Base-by-base conservation (phyloP, 371 early-diverging fungal species). In the Mucor circinelloides region DNA sequence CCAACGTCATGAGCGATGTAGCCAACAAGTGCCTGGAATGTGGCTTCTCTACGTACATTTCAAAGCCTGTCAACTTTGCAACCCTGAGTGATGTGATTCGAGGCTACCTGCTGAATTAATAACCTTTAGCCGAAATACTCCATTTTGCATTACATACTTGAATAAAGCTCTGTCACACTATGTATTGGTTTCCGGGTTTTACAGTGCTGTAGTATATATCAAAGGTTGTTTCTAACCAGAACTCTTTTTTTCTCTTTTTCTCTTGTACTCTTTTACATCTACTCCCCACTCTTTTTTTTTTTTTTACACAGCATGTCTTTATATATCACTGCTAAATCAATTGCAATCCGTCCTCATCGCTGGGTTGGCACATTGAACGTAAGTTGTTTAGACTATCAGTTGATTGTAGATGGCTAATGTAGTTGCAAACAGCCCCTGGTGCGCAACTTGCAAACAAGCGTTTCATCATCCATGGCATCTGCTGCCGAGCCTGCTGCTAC, bases 1-100 rank as follows among this genome's bases (percentile, higher is more conserved):
- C 89, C n/a, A 89, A 87, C 63, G 89, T 87, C 15, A 86, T 87
- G 87, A 85, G 86, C 46, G 82, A 88, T 59, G 88, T 88, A 27
- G 85, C 85, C 8, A 78, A 77, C 44, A 77, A 80, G 31, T 88
- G 88, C 63, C 58, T 82, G 36, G 82, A 71, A 30, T 75, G 78
- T 64, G 88, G 88, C 7, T 88, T 88, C 63, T 85, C 88, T 1
- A 81, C 83, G 0, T 88, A 88, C 52, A 85, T 86, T 44, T 86
- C 86, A 65, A 88, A 88, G 36, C 89, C 89, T 50, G 87, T 89
- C n/a, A 85, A 87, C 60, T 87, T 89, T 58, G 85, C 82, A 44
- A 78, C 77, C 30, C 64, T 89, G 34, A 87, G 89, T 66, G 87
- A 89, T 67, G 81, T 87, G 10, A 82, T 87, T 28, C 80, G 85